Evolutionary conservation across 2,329 filamentous ascomycete genomes (phyloP).

Genomic region (Ramichloridium luteum): DNA sequence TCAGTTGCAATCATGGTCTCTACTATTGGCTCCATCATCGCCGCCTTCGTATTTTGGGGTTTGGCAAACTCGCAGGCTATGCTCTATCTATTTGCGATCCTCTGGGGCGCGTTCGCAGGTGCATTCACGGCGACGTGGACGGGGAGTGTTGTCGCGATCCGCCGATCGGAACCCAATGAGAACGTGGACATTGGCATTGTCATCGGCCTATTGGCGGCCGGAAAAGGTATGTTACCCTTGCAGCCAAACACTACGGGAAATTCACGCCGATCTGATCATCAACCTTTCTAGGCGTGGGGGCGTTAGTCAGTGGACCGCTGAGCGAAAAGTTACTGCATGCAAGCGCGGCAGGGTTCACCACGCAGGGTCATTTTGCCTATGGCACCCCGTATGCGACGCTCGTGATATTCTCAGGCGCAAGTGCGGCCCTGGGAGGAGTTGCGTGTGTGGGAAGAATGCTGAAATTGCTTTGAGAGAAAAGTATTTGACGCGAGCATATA

Average conservation of each 20-base stretch:
- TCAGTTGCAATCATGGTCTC: constrained; percentile 28
- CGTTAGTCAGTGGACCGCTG: constrained; percentile 39
- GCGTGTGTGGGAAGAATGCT: constrained; percentile 15
- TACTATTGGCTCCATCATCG: constrained; percentile 24
- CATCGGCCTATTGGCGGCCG: constrained; percentile 36
- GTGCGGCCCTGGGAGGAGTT: constrained; percentile 22
- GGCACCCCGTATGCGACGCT: constrained; percentile 32
- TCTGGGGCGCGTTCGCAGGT: constrained; percentile 32
- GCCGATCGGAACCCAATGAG: constrained; percentile 6
- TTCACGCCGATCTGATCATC: no score
- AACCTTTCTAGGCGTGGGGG: no score
- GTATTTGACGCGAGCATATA: neutral
- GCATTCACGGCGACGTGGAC: constrained; percentile 28
- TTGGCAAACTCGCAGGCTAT: constrained; percentile 30
- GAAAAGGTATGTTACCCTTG: constrained; percentile 40
- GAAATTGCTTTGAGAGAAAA: constrained; percentile 9
- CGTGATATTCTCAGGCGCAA: constrained; percentile 32
- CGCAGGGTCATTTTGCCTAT: constrained; percentile 29
- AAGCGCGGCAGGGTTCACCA: constrained; percentile 26
- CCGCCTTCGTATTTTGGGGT: constrained; percentile 36
- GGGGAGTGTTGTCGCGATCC: constrained; percentile 16
- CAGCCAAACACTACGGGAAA: no score
- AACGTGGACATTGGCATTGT: constrained; percentile 36
- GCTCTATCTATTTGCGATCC: constrained; percentile 32
- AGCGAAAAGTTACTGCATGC: constrained; percentile 37